These are phyloP conservation scores for Triangularia verruculosa DNA, from an alignment of 2,329 filamentous ascomycete species.

Conservation along the genomic window DNA sequence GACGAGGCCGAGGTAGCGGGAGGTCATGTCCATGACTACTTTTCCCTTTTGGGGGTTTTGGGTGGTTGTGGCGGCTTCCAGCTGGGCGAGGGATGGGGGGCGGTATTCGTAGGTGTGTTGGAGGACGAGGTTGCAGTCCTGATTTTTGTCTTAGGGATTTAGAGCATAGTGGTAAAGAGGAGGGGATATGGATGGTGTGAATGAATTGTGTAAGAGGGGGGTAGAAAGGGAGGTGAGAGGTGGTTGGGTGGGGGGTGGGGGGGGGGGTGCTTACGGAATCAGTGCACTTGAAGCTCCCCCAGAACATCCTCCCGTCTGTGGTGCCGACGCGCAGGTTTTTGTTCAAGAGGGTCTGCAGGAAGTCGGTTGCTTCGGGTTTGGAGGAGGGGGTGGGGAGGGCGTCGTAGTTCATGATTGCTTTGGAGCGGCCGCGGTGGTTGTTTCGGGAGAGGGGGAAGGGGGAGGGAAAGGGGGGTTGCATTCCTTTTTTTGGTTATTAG, in stretches of 20 bases:
- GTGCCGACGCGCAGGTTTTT: conserved; percentile 76
- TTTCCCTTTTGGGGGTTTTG: conserved; percentile 29
- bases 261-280: conserved; percentile 64
- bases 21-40: conserved; percentile 70
- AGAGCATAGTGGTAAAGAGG: no score
- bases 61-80: conserved; percentile 31
- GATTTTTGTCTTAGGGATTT: no score
- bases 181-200: conserved; percentile 2
- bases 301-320: conserved; percentile 82
- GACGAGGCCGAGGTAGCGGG: conserved; percentile 82
- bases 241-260: background rate
- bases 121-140: conserved; percentile 89
- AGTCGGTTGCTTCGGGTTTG: conserved; percentile 52
- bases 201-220: background rate
- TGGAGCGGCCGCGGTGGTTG: background rate
- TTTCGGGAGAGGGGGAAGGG: background rate
- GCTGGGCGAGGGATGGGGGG: conserved; percentile 56
- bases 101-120: conserved; percentile 87
- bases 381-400: conserved; percentile 31
- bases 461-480: background rate
- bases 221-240: background rate
- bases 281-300: conserved; percentile 90
- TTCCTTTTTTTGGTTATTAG: background rate
- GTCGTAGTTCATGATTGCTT: background rate
- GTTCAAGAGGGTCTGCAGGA: conserved; percentile 66